phyloP scores from a whole-genome alignment of 1,284 basidiomycete genomes.

The Pascua sp. region DNA sequence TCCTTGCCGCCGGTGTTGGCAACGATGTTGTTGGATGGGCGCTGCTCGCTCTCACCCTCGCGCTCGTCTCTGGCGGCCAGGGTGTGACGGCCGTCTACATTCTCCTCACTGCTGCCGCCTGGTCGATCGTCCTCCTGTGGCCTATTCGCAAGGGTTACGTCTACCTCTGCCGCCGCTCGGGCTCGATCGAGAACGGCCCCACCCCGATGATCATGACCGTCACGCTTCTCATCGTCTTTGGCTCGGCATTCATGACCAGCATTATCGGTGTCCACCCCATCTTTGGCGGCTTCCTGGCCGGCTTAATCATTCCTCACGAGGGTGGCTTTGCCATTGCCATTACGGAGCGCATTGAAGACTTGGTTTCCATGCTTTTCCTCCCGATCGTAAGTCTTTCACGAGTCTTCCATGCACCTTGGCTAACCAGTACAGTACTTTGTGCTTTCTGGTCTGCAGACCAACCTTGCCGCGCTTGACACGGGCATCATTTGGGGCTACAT shows the following conservation, averaged over 20 bases:
- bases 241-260: slow-evolving; percentile 81
- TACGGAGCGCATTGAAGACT: slow-evolving; percentile 75
- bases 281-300: slow-evolving; percentile 75
- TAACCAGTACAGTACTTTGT: slow-evolving; percentile 64
- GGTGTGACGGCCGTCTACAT: slow-evolving; percentile 71
- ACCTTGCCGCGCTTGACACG: slow-evolving; percentile 71
- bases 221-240: slow-evolving; percentile 68
- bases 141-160: slow-evolving; percentile 61
- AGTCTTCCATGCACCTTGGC: not conserved
- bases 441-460: slow-evolving; percentile 74
- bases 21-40: slow-evolving; percentile 74
- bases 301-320: slow-evolving; percentile 82
- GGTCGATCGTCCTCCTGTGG: slow-evolving; percentile 74
- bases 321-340: slow-evolving; percentile 76
- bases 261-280: slow-evolving; percentile 75
- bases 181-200: slow-evolving; percentile 68
- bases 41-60: slow-evolving; percentile 73
- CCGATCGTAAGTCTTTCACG: slow-evolving; percentile 61
- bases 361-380: slow-evolving; percentile 62
- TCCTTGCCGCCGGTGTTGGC: slow-evolving; percentile 87
- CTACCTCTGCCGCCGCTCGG: slow-evolving; percentile 73
- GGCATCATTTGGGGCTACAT: slow-evolving; percentile 81
- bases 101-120: slow-evolving; percentile 74
- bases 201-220: slow-evolving; percentile 72
- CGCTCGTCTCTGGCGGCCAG: slow-evolving; percentile 65